A percentile compares a stretch with the other conserved stretches of the same genome.
These are phyloP conservation scores for Lactarius psammicola DNA, from an alignment of 768 basidiomycete species.

Conservation along the genomic window DNA sequence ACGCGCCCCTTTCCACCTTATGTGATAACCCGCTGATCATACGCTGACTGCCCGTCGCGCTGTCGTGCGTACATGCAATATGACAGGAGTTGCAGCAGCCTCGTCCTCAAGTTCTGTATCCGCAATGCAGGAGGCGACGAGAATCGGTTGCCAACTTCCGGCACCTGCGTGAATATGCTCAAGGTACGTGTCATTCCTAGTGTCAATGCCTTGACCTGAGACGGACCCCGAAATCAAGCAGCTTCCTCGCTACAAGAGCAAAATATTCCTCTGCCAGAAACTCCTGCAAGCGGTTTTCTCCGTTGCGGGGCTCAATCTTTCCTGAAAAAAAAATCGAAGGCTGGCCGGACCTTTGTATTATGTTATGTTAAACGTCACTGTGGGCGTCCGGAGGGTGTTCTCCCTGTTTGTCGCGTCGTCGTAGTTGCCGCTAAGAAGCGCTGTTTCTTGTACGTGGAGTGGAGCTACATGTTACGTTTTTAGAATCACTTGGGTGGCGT, in stretches of 20 bases:
- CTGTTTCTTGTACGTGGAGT: no score
- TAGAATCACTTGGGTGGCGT: no score
- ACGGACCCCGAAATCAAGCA: no score
- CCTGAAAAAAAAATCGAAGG: constrained; percentile 41
- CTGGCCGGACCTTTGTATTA: no score
- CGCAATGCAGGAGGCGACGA: constrained; percentile 76
- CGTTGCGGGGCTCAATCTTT: constrained; percentile 91
- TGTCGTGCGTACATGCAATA: no score
- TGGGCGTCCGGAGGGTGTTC: no score
- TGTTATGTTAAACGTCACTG: no score
- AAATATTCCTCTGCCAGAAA: constrained; percentile 65
- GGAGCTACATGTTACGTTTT: no score
- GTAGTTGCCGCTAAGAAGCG: no score
- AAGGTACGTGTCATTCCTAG: constrained; percentile 52
- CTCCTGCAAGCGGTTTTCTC: constrained; percentile 83
- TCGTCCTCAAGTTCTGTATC: constrained; percentile 86
- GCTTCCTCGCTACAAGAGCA: constrained; percentile 70
- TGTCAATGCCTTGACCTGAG: neutral
- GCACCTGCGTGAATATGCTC: constrained; percentile 89
- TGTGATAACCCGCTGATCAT: neutral
- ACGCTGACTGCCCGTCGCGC: neutral
- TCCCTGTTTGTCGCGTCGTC: no score
- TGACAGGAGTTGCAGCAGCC: constrained; percentile 80
- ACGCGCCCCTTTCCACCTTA: constrained; percentile 34
- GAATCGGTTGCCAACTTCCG: constrained; percentile 66